These are phyloP conservation scores for Lagerstroemia fauriei DNA, from an alignment of 441 rosid species.

Conservation along the genomic window DNA sequence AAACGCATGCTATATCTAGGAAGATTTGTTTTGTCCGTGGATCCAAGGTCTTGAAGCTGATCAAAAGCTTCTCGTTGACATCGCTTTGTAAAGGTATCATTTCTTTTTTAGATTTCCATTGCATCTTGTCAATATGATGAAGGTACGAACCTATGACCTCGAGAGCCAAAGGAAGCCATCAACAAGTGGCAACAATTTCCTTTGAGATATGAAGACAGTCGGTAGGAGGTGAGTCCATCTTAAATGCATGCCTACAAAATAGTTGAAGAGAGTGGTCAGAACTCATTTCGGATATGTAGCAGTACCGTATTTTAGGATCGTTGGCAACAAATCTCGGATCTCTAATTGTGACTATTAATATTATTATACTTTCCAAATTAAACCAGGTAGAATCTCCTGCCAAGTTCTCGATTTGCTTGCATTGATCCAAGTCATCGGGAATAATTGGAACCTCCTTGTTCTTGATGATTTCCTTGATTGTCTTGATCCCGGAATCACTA, in stretches of 20 bases:
- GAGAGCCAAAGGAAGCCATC: conserved; percentile 3
- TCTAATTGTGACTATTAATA: conserved; percentile 8
- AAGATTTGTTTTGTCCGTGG: background rate
- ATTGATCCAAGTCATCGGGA: background rate
- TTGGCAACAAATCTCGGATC: rapidly evolving
- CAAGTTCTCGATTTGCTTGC: background rate
- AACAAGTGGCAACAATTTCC: background rate
- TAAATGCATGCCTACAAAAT: conserved; percentile 12
- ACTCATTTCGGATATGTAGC: background rate
- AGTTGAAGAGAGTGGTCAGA: background rate
- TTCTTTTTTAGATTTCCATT: background rate
- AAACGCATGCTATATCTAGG: conserved; percentile 13
- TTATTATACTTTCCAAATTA: background rate
- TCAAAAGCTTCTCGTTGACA: background rate
- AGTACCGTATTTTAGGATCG: background rate
- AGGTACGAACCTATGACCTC: conserved; percentile 11
- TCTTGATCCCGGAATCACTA: background rate
- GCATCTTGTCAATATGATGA: too few species aligned
- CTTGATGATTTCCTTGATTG: background rate
- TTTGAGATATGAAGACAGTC: background rate
- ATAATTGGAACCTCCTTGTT: conserved; percentile 7
- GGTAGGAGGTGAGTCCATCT: background rate
- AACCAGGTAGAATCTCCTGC: background rate
- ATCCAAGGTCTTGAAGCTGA: conserved; percentile 10
- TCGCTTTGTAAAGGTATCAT: background rate